Percentiles rank a stretch among this genome's conserved stretches.
phyloP scores from a whole-genome alignment of 129 eudicot species.

The Lactuca sativa region DNA sequence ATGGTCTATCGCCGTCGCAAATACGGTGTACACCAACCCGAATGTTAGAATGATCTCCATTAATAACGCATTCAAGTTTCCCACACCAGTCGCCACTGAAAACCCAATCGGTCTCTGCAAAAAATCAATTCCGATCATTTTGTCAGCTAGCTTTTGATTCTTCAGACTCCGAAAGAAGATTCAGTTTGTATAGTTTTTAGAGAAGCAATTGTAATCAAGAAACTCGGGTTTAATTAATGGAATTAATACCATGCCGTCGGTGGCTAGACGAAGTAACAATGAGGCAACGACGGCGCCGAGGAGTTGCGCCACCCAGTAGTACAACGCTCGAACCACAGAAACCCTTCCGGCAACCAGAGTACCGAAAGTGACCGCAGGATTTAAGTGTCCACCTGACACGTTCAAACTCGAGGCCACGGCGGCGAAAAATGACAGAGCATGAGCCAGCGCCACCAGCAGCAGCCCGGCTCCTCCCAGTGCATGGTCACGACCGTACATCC shows the following conservation, averaged over 20 bases:
- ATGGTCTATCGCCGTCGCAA: conserved; percentile 71
- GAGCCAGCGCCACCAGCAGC: conserved; percentile 69
- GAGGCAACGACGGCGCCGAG: conserved; percentile 79
- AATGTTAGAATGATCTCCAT: conserved; percentile 66
- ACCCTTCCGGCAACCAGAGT: conserved; percentile 77
- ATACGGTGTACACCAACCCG: conserved; percentile 60
- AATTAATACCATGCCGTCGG: conserved; percentile 69
- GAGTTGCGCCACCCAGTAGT: conserved; percentile 83
- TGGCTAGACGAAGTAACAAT: conserved; percentile 54
- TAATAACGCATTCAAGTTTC: conserved; percentile 50
- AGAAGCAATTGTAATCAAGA: not conserved
- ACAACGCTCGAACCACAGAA: conserved; percentile 69
- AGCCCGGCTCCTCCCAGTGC: conserved; percentile 48
- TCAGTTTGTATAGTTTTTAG: not conserved
- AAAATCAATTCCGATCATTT: not conserved
- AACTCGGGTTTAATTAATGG: not conserved
- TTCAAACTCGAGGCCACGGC: conserved; percentile 81
- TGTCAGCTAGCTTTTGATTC: no score
- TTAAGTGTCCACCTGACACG: conserved; percentile 85
- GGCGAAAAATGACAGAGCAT: conserved; percentile 68
- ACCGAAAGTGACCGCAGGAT: conserved; percentile 90
- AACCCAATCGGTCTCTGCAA: conserved; percentile 67
- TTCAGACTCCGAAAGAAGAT: not conserved
- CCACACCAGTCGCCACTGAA: conserved; percentile 51
- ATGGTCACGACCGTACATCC: conserved; percentile 45